Conservation (phyloP, 257 asterid genomes). For the Apocynum venetum region DNA sequence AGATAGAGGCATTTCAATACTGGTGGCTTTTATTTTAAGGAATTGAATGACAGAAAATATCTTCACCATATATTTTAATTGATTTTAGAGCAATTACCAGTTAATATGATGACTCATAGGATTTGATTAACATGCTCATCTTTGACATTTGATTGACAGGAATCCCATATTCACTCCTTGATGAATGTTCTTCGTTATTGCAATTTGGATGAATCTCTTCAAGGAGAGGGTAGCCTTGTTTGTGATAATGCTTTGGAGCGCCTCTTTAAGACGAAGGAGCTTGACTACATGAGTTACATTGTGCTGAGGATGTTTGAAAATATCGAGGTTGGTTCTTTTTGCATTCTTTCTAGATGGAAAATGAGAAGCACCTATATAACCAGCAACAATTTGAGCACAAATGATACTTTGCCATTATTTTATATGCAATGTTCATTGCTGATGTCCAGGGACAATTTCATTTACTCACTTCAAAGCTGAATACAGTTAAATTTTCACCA, state of each 20-base stretch:
- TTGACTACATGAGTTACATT: slow-evolving; percentile 94
- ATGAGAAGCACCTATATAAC: background rate
- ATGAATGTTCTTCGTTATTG: slow-evolving; percentile 99
- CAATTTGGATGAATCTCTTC: slow-evolving; percentile 89
- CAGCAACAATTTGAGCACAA: background rate
- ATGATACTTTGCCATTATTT: no score
- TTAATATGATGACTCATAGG: background rate
- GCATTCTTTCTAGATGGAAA: slow-evolving; percentile 11
- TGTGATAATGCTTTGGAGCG: slow-evolving; percentile 84
- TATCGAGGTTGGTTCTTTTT: slow-evolving; percentile 61
- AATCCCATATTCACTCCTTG: slow-evolving; percentile 94
- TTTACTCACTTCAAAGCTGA: background rate
- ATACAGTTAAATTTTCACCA: background rate
- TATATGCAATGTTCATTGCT: background rate
- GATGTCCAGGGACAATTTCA: background rate
- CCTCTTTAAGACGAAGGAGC: slow-evolving; percentile 74
- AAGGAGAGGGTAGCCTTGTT: slow-evolving; percentile 80
- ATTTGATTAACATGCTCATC: background rate
- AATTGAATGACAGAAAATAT: background rate
- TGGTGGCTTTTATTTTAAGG: background rate
- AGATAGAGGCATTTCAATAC: background rate
- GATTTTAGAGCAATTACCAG: background rate
- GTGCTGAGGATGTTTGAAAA: slow-evolving; percentile 90
- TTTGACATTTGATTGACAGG: slow-evolving; percentile 42
- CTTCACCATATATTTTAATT: background rate